Conservation (phyloP, 331 rosid genomes). For the Spiraea crenata region DNA sequence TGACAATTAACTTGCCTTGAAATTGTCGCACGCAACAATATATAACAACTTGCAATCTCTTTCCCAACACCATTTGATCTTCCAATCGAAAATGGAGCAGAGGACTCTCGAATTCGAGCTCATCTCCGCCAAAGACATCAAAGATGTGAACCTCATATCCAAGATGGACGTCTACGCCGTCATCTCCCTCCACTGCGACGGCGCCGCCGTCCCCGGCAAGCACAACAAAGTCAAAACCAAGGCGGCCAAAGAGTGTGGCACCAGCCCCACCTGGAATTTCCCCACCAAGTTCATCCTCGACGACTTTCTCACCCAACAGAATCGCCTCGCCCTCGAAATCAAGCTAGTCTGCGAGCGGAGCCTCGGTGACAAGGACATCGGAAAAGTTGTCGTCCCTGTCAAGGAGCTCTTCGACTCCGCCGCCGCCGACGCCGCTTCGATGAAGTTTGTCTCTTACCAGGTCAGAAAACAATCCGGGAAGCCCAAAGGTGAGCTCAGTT, state of each 20-base stretch:
- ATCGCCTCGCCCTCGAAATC: slow-evolving; percentile 46
- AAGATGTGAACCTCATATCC: slow-evolving; percentile 54
- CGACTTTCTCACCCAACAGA: slow-evolving; percentile 32
- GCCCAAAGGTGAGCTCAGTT: slow-evolving; percentile 44
- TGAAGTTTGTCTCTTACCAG: slow-evolving; percentile 44
- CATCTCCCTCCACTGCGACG: slow-evolving; percentile 52
- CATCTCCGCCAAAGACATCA: slow-evolving; percentile 62
- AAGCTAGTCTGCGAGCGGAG: slow-evolving; percentile 47
- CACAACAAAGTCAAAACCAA: slow-evolving; percentile 40
- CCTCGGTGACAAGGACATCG: slow-evolving; percentile 54
- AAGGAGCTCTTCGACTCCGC: slow-evolving; percentile 50
- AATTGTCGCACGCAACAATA: too few relatives aligned
- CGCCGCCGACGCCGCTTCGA: slow-evolving; percentile 19
- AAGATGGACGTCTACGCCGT: slow-evolving; percentile 78
- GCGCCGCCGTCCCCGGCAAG: not conserved
- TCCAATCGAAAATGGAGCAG: slow-evolving; percentile 40
- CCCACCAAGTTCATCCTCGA: slow-evolving; percentile 43
- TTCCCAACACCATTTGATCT: not conserved
- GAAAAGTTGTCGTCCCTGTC: slow-evolving; percentile 51
- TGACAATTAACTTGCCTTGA: too few relatives aligned
- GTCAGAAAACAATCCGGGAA: slow-evolving; percentile 53
- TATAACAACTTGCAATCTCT: not conserved
- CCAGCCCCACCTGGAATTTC: slow-evolving; percentile 61
- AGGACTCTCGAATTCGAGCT: slow-evolving; percentile 61
- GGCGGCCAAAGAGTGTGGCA: slow-evolving; percentile 41